Percentiles rank a stretch among this genome's conserved stretches.
Conservation (phyloP, 2,329 filamentous ascomycete species). For the Diaporthe australafricana region DNA sequence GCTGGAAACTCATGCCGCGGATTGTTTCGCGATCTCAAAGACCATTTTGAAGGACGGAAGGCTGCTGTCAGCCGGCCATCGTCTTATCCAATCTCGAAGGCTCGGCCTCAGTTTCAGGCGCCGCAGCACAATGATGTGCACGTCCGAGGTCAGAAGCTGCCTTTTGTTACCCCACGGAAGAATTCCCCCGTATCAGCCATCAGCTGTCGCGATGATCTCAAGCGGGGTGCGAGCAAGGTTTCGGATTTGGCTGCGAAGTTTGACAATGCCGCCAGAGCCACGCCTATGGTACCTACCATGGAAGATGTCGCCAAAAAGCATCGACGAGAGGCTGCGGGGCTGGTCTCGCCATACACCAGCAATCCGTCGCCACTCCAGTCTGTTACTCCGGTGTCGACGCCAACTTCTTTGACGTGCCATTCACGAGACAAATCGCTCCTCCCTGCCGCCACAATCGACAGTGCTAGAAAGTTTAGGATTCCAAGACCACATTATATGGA, state of each 20-base stretch:
- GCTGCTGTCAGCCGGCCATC: slow-evolving; percentile 7
- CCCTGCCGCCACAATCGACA: background rate
- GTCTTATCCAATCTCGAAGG: slow-evolving; percentile 22
- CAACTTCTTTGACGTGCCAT: slow-evolving; percentile 27
- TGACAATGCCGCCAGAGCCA: slow-evolving; percentile 51
- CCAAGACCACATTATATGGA: slow-evolving; percentile 11
- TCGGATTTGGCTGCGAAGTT: slow-evolving; percentile 66
- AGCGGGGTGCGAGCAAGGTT: slow-evolving; percentile 50
- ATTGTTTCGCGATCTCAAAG: slow-evolving; percentile 18
- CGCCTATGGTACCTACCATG: slow-evolving; percentile 38
- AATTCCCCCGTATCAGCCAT: background rate
- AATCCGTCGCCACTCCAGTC: slow-evolving; percentile 32
- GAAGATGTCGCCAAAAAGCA: slow-evolving; percentile 3
- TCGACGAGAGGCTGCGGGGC: slow-evolving; percentile 30
- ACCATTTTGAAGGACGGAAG: background rate
- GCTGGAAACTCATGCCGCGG: slow-evolving; percentile 19
- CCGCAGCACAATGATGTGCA: slow-evolving; percentile 18
- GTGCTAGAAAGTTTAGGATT: slow-evolving; percentile 8
- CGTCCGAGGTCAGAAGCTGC: background rate
- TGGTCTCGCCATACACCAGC: slow-evolving; percentile 36
- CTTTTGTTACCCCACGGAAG: slow-evolving; percentile 36
- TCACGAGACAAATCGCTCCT: slow-evolving; percentile 25
- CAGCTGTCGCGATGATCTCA: slow-evolving; percentile 21
- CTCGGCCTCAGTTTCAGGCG: background rate
- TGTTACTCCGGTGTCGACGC: slow-evolving; percentile 28